A percentile compares a stretch with the other conserved stretches of the same genome.
phyloP scores from a whole-genome alignment of 495 filamentous ascomycete genomes.

The Penicillium pancosmium region DNA sequence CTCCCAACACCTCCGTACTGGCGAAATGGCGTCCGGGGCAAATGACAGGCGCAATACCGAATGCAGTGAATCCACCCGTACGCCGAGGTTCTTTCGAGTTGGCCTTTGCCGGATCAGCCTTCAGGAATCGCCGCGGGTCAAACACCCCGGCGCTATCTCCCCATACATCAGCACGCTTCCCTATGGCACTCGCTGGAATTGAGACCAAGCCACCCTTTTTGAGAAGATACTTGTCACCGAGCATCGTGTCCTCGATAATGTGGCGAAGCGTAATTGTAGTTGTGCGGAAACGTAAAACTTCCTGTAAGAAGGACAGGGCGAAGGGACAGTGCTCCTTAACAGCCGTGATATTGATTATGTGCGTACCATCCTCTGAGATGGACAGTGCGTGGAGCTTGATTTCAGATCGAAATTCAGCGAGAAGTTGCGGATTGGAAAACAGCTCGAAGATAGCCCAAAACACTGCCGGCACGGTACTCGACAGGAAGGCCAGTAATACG shows the following conservation, averaged over 20 bases:
- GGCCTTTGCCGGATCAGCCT: background rate
- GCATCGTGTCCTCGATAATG: constrained; percentile 32
- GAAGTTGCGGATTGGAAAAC: constrained; percentile 38
- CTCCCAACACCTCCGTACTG: constrained; percentile 39
- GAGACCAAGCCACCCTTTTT: constrained; percentile 29
- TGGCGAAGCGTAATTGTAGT: constrained; percentile 28
- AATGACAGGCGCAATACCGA: constrained; percentile 45
- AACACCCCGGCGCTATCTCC: constrained; percentile 29
- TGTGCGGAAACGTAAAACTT: constrained; percentile 34
- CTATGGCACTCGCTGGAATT: constrained; percentile 29
- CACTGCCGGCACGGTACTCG: constrained; percentile 48
- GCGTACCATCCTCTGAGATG: constrained; percentile 17
- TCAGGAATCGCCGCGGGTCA: constrained; percentile 36
- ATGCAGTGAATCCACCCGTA: constrained; percentile 37
- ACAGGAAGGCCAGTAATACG: constrained; percentile 40
- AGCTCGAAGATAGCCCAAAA: constrained; percentile 52
- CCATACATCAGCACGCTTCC: constrained; percentile 28
- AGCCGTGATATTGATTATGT: constrained; percentile 35
- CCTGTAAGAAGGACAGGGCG: constrained; percentile 43
- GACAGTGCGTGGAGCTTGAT: constrained; percentile 24
- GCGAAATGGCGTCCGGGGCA: constrained; percentile 55
- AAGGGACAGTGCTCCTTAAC: constrained; percentile 43
- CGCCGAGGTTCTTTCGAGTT: constrained; percentile 16
- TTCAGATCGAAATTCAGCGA: constrained; percentile 40
- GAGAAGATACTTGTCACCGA: constrained; percentile 35